These are phyloP conservation scores for Suhomyces maxii DNA, from an alignment of 1,139 yeast species.

Conservation along the genomic window DNA sequence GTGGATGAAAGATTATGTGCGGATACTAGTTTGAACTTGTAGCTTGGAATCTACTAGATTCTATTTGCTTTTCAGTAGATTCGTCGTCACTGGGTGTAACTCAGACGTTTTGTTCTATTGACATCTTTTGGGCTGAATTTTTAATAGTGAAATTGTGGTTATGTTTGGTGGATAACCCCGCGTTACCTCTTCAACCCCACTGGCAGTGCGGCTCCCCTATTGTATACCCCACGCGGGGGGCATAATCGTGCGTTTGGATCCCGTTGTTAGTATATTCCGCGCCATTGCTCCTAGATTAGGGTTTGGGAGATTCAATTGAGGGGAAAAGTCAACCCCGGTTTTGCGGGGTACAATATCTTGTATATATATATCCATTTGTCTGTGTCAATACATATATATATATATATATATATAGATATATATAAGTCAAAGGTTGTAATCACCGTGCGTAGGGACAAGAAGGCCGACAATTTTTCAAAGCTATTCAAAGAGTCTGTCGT, in stretches of 20 bases:
- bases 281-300: constrained; percentile 2
- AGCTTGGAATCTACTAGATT: too few relatives aligned
- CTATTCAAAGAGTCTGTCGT: too few relatives aligned
- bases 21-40: too few relatives aligned
- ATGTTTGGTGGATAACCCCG: background rate
- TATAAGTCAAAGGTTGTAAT: too few relatives aligned
- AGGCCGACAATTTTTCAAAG: too few relatives aligned
- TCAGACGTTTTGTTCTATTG: too few relatives aligned
- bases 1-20: too few relatives aligned
- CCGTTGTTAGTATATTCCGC: constrained; percentile 6
- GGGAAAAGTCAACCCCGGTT: constrained; percentile 7
- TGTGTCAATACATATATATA: constrained; percentile 3
- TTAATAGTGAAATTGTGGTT: background rate
- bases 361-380: background rate
- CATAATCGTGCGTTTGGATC: constrained; percentile 6
- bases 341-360: constrained; percentile 10
- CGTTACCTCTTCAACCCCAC: background rate
- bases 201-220: constrained; percentile 4
- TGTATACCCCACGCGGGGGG: constrained; percentile 9
- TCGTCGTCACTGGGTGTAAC: too few relatives aligned
- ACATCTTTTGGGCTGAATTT: too few relatives aligned
- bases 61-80: too few relatives aligned
- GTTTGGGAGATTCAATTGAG: constrained; percentile 8
- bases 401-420: too few relatives aligned
- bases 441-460: too few relatives aligned